These are phyloP conservation scores for Halophytophthora batemanensis DNA, from an alignment of 352 stramenopile genomes.

Conservation along the genomic window DNA sequence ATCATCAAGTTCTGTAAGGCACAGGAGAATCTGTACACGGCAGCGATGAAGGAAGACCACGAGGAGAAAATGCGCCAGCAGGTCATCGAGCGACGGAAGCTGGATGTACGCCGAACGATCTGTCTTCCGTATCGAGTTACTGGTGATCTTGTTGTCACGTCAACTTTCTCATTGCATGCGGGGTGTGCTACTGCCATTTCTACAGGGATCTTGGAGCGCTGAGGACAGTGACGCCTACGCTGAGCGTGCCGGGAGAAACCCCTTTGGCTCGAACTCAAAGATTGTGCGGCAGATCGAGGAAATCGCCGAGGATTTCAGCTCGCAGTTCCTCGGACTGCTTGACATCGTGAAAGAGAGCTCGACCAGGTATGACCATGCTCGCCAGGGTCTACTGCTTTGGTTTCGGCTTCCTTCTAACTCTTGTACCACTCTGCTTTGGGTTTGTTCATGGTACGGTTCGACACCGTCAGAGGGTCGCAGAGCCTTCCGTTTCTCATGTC, in stretches of 20 bases:
- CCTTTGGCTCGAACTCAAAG: constrained; percentile 45
- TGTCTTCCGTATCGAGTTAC: background rate
- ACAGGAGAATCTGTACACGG: constrained; percentile 79
- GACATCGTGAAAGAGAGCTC: constrained; percentile 66
- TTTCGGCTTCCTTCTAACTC: constrained; percentile 1
- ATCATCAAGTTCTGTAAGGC: constrained; percentile 84
- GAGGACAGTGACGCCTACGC: constrained; percentile 49
- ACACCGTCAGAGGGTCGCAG: constrained; percentile 49
- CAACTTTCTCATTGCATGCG: background rate
- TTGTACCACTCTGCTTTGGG: background rate
- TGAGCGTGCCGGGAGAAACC: constrained; percentile 27
- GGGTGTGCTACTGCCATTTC: constrained; percentile 1
- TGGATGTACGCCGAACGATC: constrained; percentile 26
- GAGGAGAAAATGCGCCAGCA: constrained; percentile 50
- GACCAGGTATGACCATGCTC: constrained; percentile 35
- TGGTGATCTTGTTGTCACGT: background rate
- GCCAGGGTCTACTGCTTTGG: constrained; percentile 1
- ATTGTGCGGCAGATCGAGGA: constrained; percentile 62
- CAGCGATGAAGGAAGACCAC: constrained; percentile 69
- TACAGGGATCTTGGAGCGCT: constrained; percentile 59
- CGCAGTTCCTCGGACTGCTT: constrained; percentile 64
- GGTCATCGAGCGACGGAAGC: constrained; percentile 42
- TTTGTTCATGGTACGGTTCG: constrained; percentile 1
- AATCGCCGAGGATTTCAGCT: constrained; percentile 59
- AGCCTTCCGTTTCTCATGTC: constrained; percentile 84